These are phyloP conservation scores for Colletotrichum tropicale DNA, from an alignment of 2,329 filamentous ascomycete species.

Conservation along the genomic window DNA sequence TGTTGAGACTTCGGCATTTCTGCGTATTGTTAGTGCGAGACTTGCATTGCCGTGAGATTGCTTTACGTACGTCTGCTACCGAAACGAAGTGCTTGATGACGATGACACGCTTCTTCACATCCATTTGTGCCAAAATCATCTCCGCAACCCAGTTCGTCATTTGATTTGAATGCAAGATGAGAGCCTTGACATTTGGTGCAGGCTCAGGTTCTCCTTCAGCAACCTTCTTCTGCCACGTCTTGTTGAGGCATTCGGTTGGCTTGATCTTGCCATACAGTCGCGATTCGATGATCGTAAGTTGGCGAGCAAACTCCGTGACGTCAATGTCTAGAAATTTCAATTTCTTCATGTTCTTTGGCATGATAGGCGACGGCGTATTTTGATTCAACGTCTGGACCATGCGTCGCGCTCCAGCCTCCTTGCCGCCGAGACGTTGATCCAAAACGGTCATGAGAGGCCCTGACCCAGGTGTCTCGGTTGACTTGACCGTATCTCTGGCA, in stretches of 20 bases:
- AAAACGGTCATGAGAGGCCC: slow-evolving; percentile 83
- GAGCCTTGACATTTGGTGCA: slow-evolving; percentile 90
- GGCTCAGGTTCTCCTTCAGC: slow-evolving; percentile 81
- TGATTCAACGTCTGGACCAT: slow-evolving; percentile 86
- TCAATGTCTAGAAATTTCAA: slow-evolving; percentile 98
- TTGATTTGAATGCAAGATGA: slow-evolving; percentile 98
- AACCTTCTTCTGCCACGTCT: slow-evolving; percentile 98
- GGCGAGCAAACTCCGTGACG: slow-evolving; percentile 92
- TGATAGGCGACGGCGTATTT: slow-evolving; percentile 83
- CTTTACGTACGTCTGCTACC: slow-evolving; percentile 82
- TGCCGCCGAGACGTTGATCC: slow-evolving; percentile 86
- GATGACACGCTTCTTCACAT: slow-evolving; percentile 94
- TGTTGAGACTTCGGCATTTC: slow-evolving; percentile 95
- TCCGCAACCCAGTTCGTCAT: slow-evolving; percentile 99
- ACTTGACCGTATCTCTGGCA: slow-evolving; percentile 89
- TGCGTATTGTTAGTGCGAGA: slow-evolving; percentile 41
- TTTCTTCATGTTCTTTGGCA: slow-evolving; percentile 99
- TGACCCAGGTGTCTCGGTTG: slow-evolving; percentile 90
- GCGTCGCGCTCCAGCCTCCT: slow-evolving; percentile 84
- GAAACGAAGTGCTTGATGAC: slow-evolving; percentile 99
- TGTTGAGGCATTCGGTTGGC: slow-evolving; percentile 94
- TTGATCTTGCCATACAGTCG: slow-evolving; percentile 95
- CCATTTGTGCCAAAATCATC: slow-evolving; percentile 94
- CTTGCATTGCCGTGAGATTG: not conserved
- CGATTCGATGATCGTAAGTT: slow-evolving; percentile 96